phyloP scores from a whole-genome alignment of 2,329 filamentous ascomycete genomes.

The Dichotomopilus funicola region DNA sequence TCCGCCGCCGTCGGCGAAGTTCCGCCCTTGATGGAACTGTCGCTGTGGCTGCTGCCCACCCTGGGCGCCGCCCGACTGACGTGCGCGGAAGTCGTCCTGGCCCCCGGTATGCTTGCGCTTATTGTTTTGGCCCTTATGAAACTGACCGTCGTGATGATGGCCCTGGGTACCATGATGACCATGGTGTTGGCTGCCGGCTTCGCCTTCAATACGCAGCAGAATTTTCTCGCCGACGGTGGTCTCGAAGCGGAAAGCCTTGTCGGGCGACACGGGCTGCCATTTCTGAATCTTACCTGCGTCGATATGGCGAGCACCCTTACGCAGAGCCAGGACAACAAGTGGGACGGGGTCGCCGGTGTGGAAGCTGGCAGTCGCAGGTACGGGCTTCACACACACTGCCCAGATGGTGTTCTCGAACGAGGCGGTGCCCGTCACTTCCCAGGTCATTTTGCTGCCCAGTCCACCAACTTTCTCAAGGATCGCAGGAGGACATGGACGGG shows the following conservation, averaged over 20 bases:
- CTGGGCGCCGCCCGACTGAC: constrained; percentile 18
- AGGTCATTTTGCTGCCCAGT: constrained; percentile 73
- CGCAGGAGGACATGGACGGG: constrained; percentile 62
- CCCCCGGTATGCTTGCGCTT: constrained; percentile 58
- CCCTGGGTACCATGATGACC: constrained; percentile 42
- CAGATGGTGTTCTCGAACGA: constrained; percentile 75
- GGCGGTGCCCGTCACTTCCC: constrained; percentile 74
- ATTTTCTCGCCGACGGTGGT: constrained; percentile 83
- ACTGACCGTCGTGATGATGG: constrained; percentile 46
- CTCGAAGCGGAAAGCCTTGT: constrained; percentile 70
- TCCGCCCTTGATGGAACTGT: constrained; percentile 28
- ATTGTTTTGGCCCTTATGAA: neutral
- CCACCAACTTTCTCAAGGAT: constrained; percentile 82
- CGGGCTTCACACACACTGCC: constrained; percentile 73
- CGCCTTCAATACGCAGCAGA: constrained; percentile 71
- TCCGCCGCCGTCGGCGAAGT: constrained; percentile 18
- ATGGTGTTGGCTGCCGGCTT: constrained; percentile 39
- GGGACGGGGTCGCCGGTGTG: constrained; percentile 77
- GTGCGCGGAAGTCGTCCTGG: constrained; percentile 39
- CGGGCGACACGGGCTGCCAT: constrained; percentile 70
- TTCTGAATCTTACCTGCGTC: constrained; percentile 77
- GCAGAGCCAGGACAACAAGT: constrained; percentile 74
- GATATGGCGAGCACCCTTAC: constrained; percentile 66
- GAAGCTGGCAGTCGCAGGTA: constrained; percentile 58
- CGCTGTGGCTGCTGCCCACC: constrained; percentile 18